Conservation (phyloP, 139 green algal species). For the Chlamydomonas urium region DNA sequence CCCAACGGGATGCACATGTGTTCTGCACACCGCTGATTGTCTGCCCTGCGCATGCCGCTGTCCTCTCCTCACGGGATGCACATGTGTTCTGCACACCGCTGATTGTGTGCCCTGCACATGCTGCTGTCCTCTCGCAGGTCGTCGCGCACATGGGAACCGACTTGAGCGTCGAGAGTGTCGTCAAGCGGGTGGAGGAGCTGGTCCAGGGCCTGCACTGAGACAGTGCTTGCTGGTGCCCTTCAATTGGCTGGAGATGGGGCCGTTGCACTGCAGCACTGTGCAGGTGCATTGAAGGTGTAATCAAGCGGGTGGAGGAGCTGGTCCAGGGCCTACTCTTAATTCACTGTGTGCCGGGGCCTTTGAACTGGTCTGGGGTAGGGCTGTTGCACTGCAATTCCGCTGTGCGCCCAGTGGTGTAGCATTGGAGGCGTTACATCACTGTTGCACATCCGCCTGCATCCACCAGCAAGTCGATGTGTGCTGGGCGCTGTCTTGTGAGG, state of each 20-base stretch:
- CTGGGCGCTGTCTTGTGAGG: no score
- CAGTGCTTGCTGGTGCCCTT: no score
- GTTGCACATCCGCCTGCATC: no score
- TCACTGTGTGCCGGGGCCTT: no score
- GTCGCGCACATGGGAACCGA: conserved; percentile 37
- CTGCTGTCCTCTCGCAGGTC: conserved; percentile 20
- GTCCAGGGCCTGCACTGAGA: conserved; percentile 63
- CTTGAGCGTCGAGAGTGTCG: conserved; percentile 44
- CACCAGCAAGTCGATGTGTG: no score
- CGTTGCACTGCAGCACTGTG: no score
- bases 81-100: not conserved
- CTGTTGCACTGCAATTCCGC: no score
- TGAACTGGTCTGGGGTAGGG: no score
- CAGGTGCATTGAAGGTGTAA: conserved; percentile 49
- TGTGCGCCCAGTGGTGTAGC: no score
- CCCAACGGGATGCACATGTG: conserved; percentile 6
- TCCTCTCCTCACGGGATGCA: not conserved
- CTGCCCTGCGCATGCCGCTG: not conserved
- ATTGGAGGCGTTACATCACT: conserved; percentile 56
- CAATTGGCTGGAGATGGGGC: no score
- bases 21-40: not conserved
- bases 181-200: conserved; percentile 67
- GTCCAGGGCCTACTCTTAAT: conserved; percentile 63
- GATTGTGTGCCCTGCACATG: not conserved
- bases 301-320: conserved; percentile 67